These are phyloP conservation scores for Angomonas deanei DNA, from an alignment of 208 protist species.

Conservation along the genomic window DNA sequence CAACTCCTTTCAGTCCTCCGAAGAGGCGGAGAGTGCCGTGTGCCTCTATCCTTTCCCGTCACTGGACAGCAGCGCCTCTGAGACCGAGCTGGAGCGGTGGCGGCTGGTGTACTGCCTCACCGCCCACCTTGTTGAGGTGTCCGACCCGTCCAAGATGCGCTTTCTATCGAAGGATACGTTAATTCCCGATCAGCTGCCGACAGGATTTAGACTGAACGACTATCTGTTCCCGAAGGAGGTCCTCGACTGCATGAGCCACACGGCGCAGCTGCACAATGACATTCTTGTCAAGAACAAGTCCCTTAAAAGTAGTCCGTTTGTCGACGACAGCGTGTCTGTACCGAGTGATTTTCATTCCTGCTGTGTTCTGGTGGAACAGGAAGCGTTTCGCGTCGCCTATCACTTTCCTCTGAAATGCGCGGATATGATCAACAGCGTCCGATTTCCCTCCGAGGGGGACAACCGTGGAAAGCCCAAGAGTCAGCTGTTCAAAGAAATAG, in stretches of 20 bases:
- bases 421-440: neutral
- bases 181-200: conserved; percentile 36
- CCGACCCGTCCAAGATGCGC: neutral
- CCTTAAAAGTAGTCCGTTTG: too few species aligned
- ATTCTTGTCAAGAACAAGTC: neutral
- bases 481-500: neutral
- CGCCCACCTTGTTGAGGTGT: neutral
- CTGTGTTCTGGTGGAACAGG: neutral
- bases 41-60: neutral
- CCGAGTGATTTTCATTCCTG: too few species aligned
- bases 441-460: neutral
- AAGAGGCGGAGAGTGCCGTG: neutral
- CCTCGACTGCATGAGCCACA: conserved; percentile 25
- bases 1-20: neutral
- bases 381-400: neutral
- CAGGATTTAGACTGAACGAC: conserved; percentile 56
- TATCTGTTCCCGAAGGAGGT: conserved; percentile 42
- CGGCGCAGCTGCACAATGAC: conserved; percentile 30
- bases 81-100: neutral
- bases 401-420: neutral
- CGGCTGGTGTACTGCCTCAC: neutral
- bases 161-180: conserved; percentile 42
- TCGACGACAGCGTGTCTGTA: too few species aligned
- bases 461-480: neutral
- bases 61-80: neutral